Conservation (phyloP, 805 yeast species). For the Candida endomychidarum region DNA sequence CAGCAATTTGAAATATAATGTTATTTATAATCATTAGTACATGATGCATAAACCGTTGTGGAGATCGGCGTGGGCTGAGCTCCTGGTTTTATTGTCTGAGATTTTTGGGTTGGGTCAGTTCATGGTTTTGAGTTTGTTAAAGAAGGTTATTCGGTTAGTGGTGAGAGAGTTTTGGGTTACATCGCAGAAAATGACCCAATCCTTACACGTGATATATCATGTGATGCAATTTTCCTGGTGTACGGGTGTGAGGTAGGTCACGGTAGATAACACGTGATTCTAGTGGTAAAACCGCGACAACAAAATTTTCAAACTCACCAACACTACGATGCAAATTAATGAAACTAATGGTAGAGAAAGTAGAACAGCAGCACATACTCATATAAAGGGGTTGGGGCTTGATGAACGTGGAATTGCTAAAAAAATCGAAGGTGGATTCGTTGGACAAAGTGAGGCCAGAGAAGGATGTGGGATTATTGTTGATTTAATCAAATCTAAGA, state of each 20-base stretch:
- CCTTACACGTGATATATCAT: not conserved
- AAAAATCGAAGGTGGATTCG: conserved; percentile 83
- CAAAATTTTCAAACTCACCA: conserved; percentile 2
- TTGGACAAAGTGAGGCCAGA: conserved; percentile 73
- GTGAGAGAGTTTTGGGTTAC: no score
- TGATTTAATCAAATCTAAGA: conserved; percentile 87
- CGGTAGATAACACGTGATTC: no score
- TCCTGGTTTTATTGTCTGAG: no score
- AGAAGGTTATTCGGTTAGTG: no score
- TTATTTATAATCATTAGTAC: not conserved
- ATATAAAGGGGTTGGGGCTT: conserved; percentile 90
- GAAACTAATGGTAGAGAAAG: conserved; percentile 54
- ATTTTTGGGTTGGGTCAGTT: no score
- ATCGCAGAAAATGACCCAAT: no score
- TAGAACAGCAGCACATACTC: conserved; percentile 95
- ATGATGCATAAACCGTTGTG: not conserved
- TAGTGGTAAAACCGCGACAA: not conserved
- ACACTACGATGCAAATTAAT: conserved; percentile 68
- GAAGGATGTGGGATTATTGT: conserved; percentile 95
- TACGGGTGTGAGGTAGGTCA: not conserved
- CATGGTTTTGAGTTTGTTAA: no score
- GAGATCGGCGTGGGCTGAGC: no score
- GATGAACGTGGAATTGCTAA: conserved; percentile 89
- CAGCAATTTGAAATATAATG: not conserved
- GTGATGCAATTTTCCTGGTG: no score